Base-by-base conservation (phyloP, 306 rosid species). In the Gastrolobium bilobum region DNA sequence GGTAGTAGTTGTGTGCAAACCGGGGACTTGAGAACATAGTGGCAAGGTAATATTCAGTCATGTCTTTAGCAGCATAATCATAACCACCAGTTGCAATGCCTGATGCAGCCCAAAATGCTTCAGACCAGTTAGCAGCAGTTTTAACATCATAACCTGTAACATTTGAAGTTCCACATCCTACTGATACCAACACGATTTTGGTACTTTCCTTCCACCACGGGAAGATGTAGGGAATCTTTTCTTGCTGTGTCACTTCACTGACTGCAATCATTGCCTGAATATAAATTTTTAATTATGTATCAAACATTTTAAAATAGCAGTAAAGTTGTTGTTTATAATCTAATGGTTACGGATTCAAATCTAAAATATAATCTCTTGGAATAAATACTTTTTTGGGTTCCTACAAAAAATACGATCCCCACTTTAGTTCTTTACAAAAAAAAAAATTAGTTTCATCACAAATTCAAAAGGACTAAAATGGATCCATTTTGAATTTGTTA, bases 241-340 rank as follows among this genome's bases (percentile, higher is more conserved):
- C 40, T 53, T 72, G 68, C 66, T 86, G 86, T 15, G 70, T 40
- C 77, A 87, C 93, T 79, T 89, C 91, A 82, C 85, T 85, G 42
- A 90, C 68, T 2, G 94, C 94, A 82, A 83, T 64, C 78, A 86
- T 38, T 10, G 93, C 87, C 93, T 92, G 79, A 3, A 64, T 1
- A 51, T 15, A 4, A 14, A 1, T 3, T 46, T 2, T 5, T 33
- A 20, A 20, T 20, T 20, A 20, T 20, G 1, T 20, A 20, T 20
- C 26, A 20, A 20, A 20, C 26, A 20, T 20, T 20, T 20, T 20
- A 20, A n/a, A n/a, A n/a, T n/a, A n/a, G n/a, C n/a, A n/a, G n/a
- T n/a, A n/a, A n/a, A n/a, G n/a, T n/a, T n/a, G n/a, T n/a, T n/a
- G n/a, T n/a, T n/a, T n/a, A n/a, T n/a, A n/a, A n/a, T n/a, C n/a